A percentile compares a stretch with the other conserved stretches of the same genome.
Conservation (phyloP, 805 yeast genomes). For the Wickerhamomyces sydowiorum region DNA sequence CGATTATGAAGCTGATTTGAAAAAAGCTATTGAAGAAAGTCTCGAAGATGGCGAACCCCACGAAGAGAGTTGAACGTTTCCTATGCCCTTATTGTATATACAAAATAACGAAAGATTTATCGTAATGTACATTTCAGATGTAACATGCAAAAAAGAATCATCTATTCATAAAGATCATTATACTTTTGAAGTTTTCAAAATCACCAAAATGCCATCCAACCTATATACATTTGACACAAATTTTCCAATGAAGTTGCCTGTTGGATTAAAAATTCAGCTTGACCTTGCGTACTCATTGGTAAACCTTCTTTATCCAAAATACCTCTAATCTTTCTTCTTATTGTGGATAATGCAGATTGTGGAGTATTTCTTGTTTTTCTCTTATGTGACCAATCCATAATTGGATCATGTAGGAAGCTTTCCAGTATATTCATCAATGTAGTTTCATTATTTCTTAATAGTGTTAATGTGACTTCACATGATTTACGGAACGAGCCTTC, state of each 20-base stretch:
- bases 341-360: slow-evolving; percentile 62
- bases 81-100: no score
- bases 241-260: slow-evolving; percentile 71
- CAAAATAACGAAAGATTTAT: not conserved
- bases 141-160: no score
- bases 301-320: slow-evolving; percentile 75
- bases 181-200: not conserved
- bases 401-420: slow-evolving; percentile 88
- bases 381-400: slow-evolving; percentile 65
- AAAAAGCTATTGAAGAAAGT: not conserved
- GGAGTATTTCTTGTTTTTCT: slow-evolving; percentile 42
- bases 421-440: slow-evolving; percentile 86
- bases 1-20: not conserved
- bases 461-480: slow-evolving; percentile 73
- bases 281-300: slow-evolving; percentile 87
- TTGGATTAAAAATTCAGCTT: slow-evolving; percentile 82
- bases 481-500: slow-evolving; percentile 87
- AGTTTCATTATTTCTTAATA: slow-evolving; percentile 75
- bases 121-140: no score
- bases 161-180: no score
- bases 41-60: not conserved
- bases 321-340: slow-evolving; percentile 80
- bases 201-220: slow-evolving; percentile 80
- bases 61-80: no score
- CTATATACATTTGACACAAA: slow-evolving; percentile 83